Conservation (phyloP, 2,329 filamentous ascomycete species). For the Fusarium domesticum region DNA sequence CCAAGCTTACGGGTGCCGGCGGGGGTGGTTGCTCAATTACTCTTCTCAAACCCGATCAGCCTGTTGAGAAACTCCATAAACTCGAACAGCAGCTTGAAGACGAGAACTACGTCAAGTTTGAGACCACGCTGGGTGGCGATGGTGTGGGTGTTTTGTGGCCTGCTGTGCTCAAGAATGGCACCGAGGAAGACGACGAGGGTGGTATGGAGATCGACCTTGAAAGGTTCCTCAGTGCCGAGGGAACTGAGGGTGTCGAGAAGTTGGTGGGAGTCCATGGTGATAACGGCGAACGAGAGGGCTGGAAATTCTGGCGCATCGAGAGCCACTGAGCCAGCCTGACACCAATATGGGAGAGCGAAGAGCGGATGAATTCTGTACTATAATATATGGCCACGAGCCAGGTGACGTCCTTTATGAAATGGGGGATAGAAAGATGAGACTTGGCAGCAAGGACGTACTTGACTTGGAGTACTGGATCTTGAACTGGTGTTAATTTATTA, state of each 20-base stretch:
- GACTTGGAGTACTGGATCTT: slow-evolving; percentile 17
- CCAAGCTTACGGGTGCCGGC: slow-evolving; percentile 92
- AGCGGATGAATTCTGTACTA: slow-evolving; percentile 12
- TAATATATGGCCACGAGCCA: slow-evolving; percentile 23
- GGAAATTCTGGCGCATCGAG: slow-evolving; percentile 81
- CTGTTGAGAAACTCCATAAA: slow-evolving; percentile 53
- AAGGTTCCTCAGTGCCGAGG: slow-evolving; percentile 74
- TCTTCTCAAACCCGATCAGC: slow-evolving; percentile 67
- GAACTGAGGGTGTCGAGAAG: slow-evolving; percentile 79
- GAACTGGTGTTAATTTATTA: slow-evolving; percentile 17
- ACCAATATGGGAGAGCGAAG: slow-evolving; percentile 3
- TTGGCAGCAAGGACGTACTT: slow-evolving; percentile 15
- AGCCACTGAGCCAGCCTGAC: slow-evolving; percentile 30
- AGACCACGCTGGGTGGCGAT: slow-evolving; percentile 87
- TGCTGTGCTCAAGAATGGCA: slow-evolving; percentile 81
- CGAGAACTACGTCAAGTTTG: slow-evolving; percentile 79
- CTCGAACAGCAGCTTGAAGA: slow-evolving; percentile 64
- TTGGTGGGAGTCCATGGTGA: slow-evolving; percentile 76
- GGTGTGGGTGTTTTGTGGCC: slow-evolving; percentile 94
- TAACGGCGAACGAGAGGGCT: slow-evolving; percentile 68
- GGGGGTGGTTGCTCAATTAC: slow-evolving; percentile 96
- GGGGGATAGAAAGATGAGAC: slow-evolving; percentile 13
- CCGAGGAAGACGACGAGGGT: slow-evolving; percentile 71
- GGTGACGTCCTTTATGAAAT: slow-evolving; percentile 23
- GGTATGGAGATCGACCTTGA: slow-evolving; percentile 93